Percentiles rank a stretch among this genome's conserved stretches.
Conservation (phyloP, 2,329 filamentous ascomycete genomes). For the Xylariaceae sp. region DNA sequence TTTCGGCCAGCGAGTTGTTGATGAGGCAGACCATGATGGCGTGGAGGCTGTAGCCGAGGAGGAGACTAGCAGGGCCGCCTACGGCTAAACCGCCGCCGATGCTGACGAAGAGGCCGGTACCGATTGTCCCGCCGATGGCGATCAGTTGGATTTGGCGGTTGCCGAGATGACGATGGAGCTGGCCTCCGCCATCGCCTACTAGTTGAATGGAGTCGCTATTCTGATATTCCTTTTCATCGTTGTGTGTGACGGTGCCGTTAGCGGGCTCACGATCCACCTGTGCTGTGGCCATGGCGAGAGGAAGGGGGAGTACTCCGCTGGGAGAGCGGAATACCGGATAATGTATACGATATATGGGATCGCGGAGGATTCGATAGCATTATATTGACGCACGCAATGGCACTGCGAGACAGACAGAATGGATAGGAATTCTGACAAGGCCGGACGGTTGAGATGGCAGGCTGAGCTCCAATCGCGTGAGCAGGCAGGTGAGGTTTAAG, state of each 20-base stretch:
- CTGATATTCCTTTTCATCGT: constrained; percentile 24
- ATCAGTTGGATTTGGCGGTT: constrained; percentile 54
- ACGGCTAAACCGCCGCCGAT: constrained; percentile 54
- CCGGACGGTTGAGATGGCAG: neutral
- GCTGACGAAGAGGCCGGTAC: constrained; percentile 57
- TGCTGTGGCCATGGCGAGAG: constrained; percentile 30
- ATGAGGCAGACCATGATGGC: constrained; percentile 51
- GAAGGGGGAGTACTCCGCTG: constrained; percentile 30
- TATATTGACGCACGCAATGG: constrained; percentile 17
- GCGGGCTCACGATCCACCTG: constrained; percentile 15
- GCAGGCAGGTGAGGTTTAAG: neutral
- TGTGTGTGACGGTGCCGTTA: neutral
- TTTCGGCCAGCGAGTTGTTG: constrained; percentile 64
- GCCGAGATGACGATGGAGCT: constrained; percentile 40
- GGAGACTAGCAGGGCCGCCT: constrained; percentile 49
- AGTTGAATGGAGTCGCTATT: constrained; percentile 22
- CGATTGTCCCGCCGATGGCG: constrained; percentile 55
- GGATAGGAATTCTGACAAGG: neutral
- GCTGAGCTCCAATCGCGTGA: neutral
- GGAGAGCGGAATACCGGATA: constrained; percentile 29
- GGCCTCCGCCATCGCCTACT: constrained; percentile 24
- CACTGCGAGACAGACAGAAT: neutral
- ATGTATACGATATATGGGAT: constrained; percentile 24
- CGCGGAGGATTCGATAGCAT: constrained; percentile 22
- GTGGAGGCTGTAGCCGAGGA: constrained; percentile 58